Percentiles rank a stretch among this genome's conserved stretches.
Conservation (phyloP, 2,329 filamentous ascomycete genomes). For the Ploettnerulaceae sp. region DNA sequence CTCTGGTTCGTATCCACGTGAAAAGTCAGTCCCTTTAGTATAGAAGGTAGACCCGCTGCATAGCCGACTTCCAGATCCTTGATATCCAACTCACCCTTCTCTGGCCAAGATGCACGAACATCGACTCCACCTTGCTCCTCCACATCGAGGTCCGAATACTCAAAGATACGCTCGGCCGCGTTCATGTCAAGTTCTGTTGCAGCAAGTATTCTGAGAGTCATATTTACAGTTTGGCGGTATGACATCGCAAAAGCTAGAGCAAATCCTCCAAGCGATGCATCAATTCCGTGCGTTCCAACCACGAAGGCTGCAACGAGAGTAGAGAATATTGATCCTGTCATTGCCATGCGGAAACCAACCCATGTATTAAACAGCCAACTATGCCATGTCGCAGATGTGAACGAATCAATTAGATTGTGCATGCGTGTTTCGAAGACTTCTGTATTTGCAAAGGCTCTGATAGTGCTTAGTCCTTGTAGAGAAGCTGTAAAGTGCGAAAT, state of each 20-base stretch:
- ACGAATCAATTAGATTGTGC: conserved; percentile 61
- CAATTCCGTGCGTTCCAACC: conserved; percentile 53
- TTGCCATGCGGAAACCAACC: conserved; percentile 65
- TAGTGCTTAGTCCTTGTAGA: conserved; percentile 65
- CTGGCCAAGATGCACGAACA: conserved; percentile 68
- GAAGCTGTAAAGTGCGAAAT: conserved; percentile 66
- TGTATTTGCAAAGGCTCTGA: conserved; percentile 67
- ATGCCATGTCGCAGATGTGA: conserved; percentile 61
- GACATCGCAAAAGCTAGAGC: conserved; percentile 67
- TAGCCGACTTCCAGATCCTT: conserved; percentile 65
- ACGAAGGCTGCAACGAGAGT: conserved; percentile 60
- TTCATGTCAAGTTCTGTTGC: conserved; percentile 74
- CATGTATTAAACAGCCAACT: conserved; percentile 52
- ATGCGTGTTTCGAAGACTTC: conserved; percentile 62
- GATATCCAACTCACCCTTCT: conserved; percentile 64
- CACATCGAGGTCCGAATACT: conserved; percentile 63
- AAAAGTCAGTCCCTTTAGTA: conserved; percentile 65
- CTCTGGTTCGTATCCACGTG: conserved; percentile 55
- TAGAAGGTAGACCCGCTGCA: conserved; percentile 62
- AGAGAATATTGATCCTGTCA: conserved; percentile 64
- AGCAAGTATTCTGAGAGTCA: conserved; percentile 60
- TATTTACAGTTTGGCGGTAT: conserved; percentile 59
- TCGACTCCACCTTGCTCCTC: conserved; percentile 59
- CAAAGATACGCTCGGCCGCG: conserved; percentile 66
- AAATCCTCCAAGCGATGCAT: conserved; percentile 67